phyloP scores from a whole-genome alignment of 2,329 filamentous ascomycete genomes.

The Macrophomina pseudophaseolina region DNA sequence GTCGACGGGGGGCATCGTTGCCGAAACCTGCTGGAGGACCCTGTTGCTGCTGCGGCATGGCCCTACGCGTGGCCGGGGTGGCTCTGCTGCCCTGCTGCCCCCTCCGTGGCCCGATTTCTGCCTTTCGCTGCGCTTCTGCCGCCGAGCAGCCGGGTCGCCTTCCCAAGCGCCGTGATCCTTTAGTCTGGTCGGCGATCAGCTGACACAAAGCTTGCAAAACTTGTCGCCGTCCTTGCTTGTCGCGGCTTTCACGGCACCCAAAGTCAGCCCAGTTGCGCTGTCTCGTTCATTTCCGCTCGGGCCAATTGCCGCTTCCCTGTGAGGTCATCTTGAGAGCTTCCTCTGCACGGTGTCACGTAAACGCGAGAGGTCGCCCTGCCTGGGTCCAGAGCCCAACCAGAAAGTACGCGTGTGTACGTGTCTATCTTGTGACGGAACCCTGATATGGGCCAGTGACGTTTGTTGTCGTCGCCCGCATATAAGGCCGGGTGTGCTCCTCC shows the following conservation, averaged over 20 bases:
- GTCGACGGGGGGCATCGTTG: conserved; percentile 11
- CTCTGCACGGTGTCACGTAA: conserved; percentile 10
- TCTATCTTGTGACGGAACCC: conserved; percentile 11
- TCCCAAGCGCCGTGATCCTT: conserved; percentile 4
- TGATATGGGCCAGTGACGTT: background rate
- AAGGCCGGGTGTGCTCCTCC: background rate
- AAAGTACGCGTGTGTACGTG: conserved; percentile 5
- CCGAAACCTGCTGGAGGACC: conserved; percentile 1
- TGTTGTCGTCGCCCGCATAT: background rate
- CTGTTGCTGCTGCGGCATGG: conserved; percentile 5
- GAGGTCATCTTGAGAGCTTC: conserved; percentile 18
- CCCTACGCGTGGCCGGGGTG: conserved; percentile 4
- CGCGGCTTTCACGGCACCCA: conserved; percentile 7
- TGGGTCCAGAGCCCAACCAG: background rate
- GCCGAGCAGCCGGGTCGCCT: background rate
- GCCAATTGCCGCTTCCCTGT: background rate
- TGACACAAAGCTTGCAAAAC: conserved; percentile 8
- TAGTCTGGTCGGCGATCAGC: background rate
- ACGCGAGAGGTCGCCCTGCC: conserved; percentile 2
- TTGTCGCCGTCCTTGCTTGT: conserved; percentile 16
- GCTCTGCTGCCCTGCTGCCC: background rate
- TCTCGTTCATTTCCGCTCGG: conserved; percentile 14
- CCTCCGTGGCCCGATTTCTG: background rate
- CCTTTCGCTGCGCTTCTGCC: background rate
- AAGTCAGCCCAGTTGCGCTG: conserved; percentile 3